A percentile compares a stretch with the other conserved stretches of the same genome.
phyloP scores from a whole-genome alignment of 108 stramenopile species.

The Conticribra weissflogii region DNA sequence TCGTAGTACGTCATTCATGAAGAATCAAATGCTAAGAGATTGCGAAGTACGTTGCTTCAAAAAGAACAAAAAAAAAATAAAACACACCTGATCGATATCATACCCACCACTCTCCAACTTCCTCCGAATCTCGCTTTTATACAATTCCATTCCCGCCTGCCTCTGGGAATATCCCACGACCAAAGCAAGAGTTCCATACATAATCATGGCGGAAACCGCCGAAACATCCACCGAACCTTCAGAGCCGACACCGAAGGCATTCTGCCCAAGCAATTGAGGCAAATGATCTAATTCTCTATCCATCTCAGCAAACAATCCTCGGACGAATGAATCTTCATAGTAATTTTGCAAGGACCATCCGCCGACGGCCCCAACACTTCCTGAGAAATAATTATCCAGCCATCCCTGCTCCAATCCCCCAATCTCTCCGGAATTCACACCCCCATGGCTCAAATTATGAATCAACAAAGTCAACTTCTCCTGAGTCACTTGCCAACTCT shows the following conservation, averaged over 20 bases:
- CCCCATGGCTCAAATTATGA: constrained; percentile 9
- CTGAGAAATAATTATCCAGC: no score
- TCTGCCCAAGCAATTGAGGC: no score
- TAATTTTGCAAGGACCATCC: not conserved
- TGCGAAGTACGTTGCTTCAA: not conserved
- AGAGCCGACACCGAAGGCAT: not conserved
- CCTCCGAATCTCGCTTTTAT: constrained; percentile 5
- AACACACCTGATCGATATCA: constrained; percentile 21
- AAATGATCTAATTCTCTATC: constrained; percentile 19
- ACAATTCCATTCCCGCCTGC: constrained; percentile 5
- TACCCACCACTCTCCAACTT: constrained; percentile 15
- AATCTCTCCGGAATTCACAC: not conserved
- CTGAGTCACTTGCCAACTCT: not conserved
- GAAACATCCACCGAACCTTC: not conserved
- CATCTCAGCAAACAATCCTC: not conserved
- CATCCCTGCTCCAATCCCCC: not conserved
- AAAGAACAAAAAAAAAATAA: not conserved
- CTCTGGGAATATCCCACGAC: constrained; percentile 18
- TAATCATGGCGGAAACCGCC: constrained; percentile 6
- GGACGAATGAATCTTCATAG: not conserved
- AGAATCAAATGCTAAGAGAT: not conserved
- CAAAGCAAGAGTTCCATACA: constrained; percentile 12
- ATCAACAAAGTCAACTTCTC: constrained; percentile 4
- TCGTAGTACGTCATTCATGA: no score
- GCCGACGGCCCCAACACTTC: no score